Base-by-base conservation (phyloP, 805 yeast genomes). In the Hanseniaspora clermontiae region DNA sequence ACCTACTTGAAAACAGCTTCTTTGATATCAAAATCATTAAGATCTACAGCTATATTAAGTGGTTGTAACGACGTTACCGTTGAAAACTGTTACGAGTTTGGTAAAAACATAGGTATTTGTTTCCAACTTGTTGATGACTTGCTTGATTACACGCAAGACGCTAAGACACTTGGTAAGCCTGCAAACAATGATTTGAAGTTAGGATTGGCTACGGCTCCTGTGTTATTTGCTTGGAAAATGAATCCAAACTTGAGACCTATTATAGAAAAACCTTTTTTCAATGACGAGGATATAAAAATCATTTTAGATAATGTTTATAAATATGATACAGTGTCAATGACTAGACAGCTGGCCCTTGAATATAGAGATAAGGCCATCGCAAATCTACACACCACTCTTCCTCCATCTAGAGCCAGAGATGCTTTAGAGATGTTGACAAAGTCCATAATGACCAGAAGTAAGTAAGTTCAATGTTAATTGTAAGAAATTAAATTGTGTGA, bases 171-270 rank as follows among this genome's bases (percentile, higher is more conserved):
- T 58, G 98, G 98, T 39, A 93, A 93, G 69, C 97, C 98, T 2
- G 83, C 95, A 9, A 95, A 93, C 63, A 97, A 96, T 4, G 98
- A 93, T 71, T 76, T 93, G 62, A 81, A 90, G 68, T 74, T 93
- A 46, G 98, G 98, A 0, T 77, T 93, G 62, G 97, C 97, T 1
- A 93, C 98, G 0, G 97, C 97, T 0, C 98, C 98, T 1, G 89
- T 91, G 2, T 72, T 93, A 55, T 93, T 77, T 70, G 97, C 98
- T 1, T 93, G 98, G 98, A 82, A 79, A 64, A 80, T 84, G 64
- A 81, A 80, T 63, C 95, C 96, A 0, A 84, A 83, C 58, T 74
- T 93, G 49, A 97, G 97, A 2, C 82, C 80, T 39, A 70, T 91
- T 64, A 89, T 93, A 62, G 81, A 80, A 27, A 79, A 97, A 59